A percentile compares a stretch with the other conserved stretches of the same genome.
Conservation (phyloP, 192 early-diverging fungal genomes). For the Coemansia erecta region DNA sequence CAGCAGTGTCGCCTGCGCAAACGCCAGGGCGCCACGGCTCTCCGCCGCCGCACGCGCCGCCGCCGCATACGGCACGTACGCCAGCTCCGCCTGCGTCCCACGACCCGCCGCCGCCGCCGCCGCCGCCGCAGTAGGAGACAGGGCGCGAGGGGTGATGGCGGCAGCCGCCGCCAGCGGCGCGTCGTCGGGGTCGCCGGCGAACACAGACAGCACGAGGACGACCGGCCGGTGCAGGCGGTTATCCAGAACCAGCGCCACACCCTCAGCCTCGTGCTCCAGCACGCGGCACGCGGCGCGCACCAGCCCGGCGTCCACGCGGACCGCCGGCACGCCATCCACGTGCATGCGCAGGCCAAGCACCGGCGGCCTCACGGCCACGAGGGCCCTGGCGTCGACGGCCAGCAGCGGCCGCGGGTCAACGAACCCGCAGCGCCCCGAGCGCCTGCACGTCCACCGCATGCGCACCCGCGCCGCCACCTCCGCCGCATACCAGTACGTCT, state of each 20-base stretch:
- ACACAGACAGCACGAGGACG: conserved; percentile 7
- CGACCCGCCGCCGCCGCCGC: too few relatives aligned
- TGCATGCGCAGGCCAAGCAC: conserved; percentile 10
- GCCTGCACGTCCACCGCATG: conserved; percentile 25
- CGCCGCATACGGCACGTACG: too few relatives aligned
- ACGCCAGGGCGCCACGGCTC: too few relatives aligned
- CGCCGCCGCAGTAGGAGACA: too few relatives aligned
- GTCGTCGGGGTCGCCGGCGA: too few relatives aligned
- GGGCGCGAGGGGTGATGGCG: too few relatives aligned
- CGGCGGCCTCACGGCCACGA: conserved; percentile 15
- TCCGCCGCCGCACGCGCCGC: too few relatives aligned
- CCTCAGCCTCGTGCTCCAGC: too few relatives aligned
- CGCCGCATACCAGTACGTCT: conserved; percentile 27
- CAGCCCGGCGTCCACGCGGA: conserved; percentile 10
- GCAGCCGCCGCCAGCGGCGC: too few relatives aligned
- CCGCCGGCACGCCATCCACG: conserved; percentile 6
- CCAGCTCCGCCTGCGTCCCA: too few relatives aligned
- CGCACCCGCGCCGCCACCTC: conserved; percentile 34
- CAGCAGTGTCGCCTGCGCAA: too few relatives aligned
- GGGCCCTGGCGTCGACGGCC: neutral
- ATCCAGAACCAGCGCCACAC: conserved; percentile 13
- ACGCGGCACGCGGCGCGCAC: conserved; percentile 11
- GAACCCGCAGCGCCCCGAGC: conserved; percentile 25
- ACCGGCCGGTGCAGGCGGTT: conserved; percentile 14
- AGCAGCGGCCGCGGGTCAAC: conserved; percentile 32